phyloP scores from a whole-genome alignment of 768 basidiomycete genomes.

The Tylopilus felleus region DNA sequence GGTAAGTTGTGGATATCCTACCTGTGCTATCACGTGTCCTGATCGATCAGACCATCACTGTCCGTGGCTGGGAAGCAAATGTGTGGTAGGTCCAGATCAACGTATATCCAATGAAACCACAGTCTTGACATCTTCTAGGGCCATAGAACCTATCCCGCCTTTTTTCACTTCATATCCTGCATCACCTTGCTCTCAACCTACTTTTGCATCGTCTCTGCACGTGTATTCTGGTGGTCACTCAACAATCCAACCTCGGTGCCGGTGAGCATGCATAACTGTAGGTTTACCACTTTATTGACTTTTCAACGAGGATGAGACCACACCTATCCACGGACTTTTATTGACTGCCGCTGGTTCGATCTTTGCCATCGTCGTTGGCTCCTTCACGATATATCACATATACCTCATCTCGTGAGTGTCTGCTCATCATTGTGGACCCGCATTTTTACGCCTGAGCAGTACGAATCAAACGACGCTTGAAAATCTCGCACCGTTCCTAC shows the following conservation, averaged over 20 bases:
- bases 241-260: slow-evolving; percentile 51
- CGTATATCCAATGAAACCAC: neutral
- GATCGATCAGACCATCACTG: slow-evolving; percentile 73
- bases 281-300: neutral
- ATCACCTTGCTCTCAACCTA: slow-evolving; percentile 63
- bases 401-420: slow-evolving; percentile 67
- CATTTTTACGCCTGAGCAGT: slow-evolving; percentile 34
- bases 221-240: slow-evolving; percentile 64
- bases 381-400: slow-evolving; percentile 72
- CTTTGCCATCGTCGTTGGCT: slow-evolving; percentile 65
- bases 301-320: slow-evolving; percentile 49
- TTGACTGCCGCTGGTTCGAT: slow-evolving; percentile 57
- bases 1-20: slow-evolving; percentile 42
- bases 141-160: slow-evolving; percentile 79
- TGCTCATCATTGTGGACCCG: neutral
- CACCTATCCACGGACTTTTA: slow-evolving; percentile 68
- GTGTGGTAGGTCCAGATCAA: slow-evolving; percentile 52
- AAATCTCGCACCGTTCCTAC: slow-evolving; percentile 67
- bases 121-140: slow-evolving; percentile 44
- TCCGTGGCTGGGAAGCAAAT: slow-evolving; percentile 75
- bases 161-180: slow-evolving; percentile 71
- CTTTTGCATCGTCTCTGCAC: slow-evolving; percentile 49
- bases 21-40: neutral
- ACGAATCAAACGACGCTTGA: slow-evolving; percentile 88
- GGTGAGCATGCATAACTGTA: slow-evolving; percentile 39